A percentile compares a stretch with the other conserved stretches of the same genome.
These are phyloP conservation scores for Neurospora sp. DNA, from an alignment of 495 filamentous ascomycete species.

Conservation along the genomic window DNA sequence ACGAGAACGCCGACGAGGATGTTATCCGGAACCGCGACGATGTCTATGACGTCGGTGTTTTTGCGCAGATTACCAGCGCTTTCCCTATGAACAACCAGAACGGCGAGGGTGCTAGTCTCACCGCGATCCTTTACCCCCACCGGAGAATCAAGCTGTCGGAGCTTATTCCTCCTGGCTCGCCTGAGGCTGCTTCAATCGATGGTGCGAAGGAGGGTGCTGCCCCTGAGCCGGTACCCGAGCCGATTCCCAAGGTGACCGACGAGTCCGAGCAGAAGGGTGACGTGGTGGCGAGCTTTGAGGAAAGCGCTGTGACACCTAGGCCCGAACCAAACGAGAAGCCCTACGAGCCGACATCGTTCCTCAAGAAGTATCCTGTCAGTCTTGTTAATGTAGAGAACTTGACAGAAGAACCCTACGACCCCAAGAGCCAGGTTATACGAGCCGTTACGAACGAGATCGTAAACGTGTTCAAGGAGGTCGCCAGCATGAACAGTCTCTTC, in stretches of 20 bases:
- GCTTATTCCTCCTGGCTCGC: conserved; percentile 53
- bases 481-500: conserved; percentile 86
- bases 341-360: conserved; percentile 85
- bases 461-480: conserved; percentile 96
- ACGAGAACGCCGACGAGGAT: conserved; percentile 86
- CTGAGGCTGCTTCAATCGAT: conserved; percentile 14
- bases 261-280: conserved; percentile 59
- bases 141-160: conserved; percentile 83
- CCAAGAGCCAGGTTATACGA: conserved; percentile 72
- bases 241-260: conserved; percentile 36
- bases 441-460: conserved; percentile 95
- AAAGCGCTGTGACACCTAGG: conserved; percentile 46
- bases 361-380: conserved; percentile 81
- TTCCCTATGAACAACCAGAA: conserved; percentile 57
- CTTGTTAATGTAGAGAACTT: conserved; percentile 93
- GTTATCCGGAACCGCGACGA: conserved; percentile 78
- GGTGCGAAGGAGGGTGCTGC: conserved; percentile 26
- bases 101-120: conserved; percentile 68
- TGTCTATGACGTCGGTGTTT: conserved; percentile 90
- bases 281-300: conserved; percentile 95
- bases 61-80: conserved; percentile 92
- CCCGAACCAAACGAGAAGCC: conserved; percentile 38
- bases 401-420: conserved; percentile 75
- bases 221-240: conserved; percentile 43
- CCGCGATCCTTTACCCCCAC: conserved; percentile 91